These are phyloP conservation scores for Medicago lupulina DNA, from an alignment of 306 rosid species.

Conservation along the genomic window DNA sequence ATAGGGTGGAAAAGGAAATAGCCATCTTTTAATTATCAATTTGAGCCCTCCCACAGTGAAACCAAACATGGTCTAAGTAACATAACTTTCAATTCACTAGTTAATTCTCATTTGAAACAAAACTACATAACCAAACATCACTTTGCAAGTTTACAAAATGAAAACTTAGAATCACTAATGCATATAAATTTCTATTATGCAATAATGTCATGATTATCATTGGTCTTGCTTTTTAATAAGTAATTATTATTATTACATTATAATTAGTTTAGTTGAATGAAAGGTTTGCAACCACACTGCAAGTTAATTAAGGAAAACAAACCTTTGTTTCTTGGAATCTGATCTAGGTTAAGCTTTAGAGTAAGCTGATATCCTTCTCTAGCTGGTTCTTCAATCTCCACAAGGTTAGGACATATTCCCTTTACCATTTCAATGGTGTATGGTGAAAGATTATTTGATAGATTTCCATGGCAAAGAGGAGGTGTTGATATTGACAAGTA, in stretches of 20 bases:
- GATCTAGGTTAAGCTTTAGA: conserved; percentile 61
- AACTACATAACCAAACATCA: no score
- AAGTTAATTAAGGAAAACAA: conserved; percentile 24
- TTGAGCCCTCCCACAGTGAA: no score
- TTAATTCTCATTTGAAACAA: no score
- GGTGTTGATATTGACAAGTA: conserved; percentile 81
- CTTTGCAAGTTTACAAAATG: no score
- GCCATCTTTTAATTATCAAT: no score
- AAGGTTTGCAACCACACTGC: conserved; percentile 1
- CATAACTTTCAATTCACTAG: no score
- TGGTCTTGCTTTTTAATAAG: neutral
- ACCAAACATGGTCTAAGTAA: no score
- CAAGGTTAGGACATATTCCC: conserved; percentile 56
- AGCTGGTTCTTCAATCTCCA: conserved; percentile 68
- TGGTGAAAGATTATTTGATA: conserved; percentile 51
- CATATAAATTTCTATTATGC: neutral
- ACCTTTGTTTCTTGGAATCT: conserved; percentile 71
- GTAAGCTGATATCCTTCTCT: conserved; percentile 80
- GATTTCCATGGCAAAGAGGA: conserved; percentile 62
- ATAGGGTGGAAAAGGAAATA: no score
- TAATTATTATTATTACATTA: neutral
- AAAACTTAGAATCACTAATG: neutral
- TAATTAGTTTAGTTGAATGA: no score
- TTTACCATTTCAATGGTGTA: conserved; percentile 65
- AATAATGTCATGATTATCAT: neutral